Percentiles rank a stretch among this genome's conserved stretches.
Evolutionary conservation across 441 rosid species (phyloP).

Genomic region (Rhodomyrtus psidioides): DNA sequence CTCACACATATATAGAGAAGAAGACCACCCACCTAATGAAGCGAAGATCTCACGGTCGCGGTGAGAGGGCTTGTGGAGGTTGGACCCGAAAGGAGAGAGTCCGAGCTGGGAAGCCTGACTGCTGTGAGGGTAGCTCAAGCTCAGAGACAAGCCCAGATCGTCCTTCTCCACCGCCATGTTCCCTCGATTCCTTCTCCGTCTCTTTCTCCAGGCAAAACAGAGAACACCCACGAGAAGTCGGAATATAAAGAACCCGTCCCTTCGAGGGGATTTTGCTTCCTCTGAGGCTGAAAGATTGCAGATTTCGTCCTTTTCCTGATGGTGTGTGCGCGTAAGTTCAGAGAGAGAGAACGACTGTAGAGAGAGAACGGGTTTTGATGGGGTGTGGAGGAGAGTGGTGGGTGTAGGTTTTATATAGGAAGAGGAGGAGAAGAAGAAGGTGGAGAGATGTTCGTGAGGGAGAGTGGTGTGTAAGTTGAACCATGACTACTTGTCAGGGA

Average conservation of each 20-base stretch:
- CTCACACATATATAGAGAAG: accelerated
- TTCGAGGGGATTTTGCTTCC: not conserved
- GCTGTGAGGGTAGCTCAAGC: constrained; percentile 33
- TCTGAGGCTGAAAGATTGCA: not conserved
- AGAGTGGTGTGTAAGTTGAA: not conserved
- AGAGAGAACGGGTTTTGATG: not conserved
- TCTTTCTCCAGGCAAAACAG: not conserved
- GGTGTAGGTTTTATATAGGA: not conserved
- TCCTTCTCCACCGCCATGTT: constrained; percentile 43
- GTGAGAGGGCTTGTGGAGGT: constrained; percentile 19
- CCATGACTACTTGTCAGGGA: not conserved
- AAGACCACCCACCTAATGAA: constrained; percentile 26
- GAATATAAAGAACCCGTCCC: not conserved
- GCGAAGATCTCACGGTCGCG: constrained; percentile 23
- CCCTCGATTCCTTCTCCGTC: not conserved
- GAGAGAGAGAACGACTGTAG: not conserved
- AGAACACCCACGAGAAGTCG: not conserved
- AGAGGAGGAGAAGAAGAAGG: not conserved
- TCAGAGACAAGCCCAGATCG: constrained; percentile 52
- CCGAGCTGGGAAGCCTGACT: constrained; percentile 24
- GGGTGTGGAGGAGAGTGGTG: not conserved
- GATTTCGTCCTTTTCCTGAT: not conserved
- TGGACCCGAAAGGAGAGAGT: constrained; percentile 20
- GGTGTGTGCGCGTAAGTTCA: not conserved
- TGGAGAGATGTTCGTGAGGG: not conserved